Conservation (phyloP, 2,329 filamentous ascomycete genomes). For the Beauveria sp. region DNA sequence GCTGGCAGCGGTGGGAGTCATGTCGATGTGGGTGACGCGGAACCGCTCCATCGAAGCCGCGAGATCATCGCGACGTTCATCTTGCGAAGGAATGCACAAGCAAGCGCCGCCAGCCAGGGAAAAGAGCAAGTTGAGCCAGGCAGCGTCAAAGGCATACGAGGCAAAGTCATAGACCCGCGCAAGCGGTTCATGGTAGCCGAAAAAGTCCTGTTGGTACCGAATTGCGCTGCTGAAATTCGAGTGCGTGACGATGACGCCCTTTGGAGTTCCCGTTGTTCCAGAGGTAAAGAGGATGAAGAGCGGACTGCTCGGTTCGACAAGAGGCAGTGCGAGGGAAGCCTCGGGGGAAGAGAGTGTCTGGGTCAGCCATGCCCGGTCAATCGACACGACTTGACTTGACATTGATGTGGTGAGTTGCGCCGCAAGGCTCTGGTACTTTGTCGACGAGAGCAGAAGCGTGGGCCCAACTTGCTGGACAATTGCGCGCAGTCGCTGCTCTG, state of each 20-base stretch:
- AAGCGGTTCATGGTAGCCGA: neutral
- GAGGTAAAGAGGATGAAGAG: conserved; percentile 43
- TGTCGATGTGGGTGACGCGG: conserved; percentile 5
- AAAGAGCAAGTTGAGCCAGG: conserved; percentile 3
- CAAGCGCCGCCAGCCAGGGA: conserved; percentile 6
- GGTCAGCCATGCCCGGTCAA: neutral
- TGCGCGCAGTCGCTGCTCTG: conserved; percentile 13
- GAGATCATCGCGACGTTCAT: conserved; percentile 8
- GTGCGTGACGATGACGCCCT: conserved; percentile 36
- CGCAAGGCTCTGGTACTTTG: conserved; percentile 8
- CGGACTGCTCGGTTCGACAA: neutral
- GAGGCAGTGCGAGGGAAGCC: neutral
- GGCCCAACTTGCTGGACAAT: conserved; percentile 16
- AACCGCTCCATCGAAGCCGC: conserved; percentile 8
- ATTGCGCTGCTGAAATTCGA: conserved; percentile 13
- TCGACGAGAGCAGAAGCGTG: conserved; percentile 17
- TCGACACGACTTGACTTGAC: neutral
- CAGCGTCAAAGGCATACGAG: conserved; percentile 10
- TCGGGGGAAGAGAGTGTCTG: neutral
- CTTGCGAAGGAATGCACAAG: conserved; percentile 12
- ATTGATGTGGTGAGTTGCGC: neutral
- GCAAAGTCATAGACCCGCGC: conserved; percentile 12
- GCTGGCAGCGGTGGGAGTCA: conserved; percentile 6
- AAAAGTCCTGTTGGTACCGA: conserved; percentile 7
- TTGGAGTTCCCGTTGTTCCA: conserved; percentile 42